Conservation (phyloP, 2,329 filamentous ascomycete genomes). For the Bertia moriformis region DNA sequence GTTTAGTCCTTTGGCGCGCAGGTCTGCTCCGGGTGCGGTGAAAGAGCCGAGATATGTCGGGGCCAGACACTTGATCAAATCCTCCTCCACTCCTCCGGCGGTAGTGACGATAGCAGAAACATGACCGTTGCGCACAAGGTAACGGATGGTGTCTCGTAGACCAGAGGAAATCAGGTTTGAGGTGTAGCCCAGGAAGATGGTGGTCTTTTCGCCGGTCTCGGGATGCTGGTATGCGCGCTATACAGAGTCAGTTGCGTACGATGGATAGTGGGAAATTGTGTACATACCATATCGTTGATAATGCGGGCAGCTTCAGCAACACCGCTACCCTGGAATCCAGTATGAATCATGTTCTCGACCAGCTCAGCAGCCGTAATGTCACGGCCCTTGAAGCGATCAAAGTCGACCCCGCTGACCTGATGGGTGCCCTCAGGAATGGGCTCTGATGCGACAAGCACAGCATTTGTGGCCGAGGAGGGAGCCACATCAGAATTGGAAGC, state of each 20-base stretch:
- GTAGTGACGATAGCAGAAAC: conserved; percentile 90
- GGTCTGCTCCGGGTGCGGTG: conserved; percentile 56
- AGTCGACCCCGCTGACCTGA: conserved; percentile 81
- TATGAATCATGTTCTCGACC: conserved; percentile 65
- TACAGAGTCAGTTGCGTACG: conserved; percentile 9
- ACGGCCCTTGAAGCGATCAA: conserved; percentile 62
- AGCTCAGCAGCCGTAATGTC: conserved; percentile 78
- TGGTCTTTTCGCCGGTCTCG: conserved; percentile 65
- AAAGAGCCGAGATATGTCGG: conserved; percentile 89
- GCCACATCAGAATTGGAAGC: conserved; percentile 21
- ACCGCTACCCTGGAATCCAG: conserved; percentile 70
- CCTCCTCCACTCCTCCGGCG: conserved; percentile 88
- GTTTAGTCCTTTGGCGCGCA: conserved; percentile 79
- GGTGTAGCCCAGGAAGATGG: conserved; percentile 94
- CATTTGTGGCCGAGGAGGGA: conserved; percentile 56
- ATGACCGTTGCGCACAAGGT: conserved; percentile 82
- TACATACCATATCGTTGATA: conserved; percentile 81
- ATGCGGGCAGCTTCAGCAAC: conserved; percentile 76
- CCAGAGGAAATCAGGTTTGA: conserved; percentile 96
- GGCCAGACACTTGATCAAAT: conserved; percentile 94
- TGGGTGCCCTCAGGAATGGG: conserved; percentile 67
- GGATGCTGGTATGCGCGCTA: conserved; percentile 69
- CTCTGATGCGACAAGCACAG: conserved; percentile 72
- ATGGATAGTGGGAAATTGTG: conserved; percentile 4
- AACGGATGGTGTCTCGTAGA: conserved; percentile 78